Base-by-base conservation (phyloP, 345 rosid genomes). In the Lepidium africanum region DNA sequence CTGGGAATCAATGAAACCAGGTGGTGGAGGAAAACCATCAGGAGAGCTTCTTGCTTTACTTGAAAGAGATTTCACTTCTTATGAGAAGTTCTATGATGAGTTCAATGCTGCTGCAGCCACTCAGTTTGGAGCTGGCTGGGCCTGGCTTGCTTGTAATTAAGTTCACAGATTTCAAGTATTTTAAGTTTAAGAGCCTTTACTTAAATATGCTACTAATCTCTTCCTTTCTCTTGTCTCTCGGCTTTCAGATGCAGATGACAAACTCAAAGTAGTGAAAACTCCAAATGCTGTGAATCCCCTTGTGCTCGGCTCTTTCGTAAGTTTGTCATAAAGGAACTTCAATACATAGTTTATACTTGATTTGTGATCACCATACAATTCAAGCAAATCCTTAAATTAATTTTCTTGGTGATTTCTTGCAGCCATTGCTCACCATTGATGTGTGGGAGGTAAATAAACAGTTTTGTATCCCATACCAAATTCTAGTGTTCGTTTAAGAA, bases 81-180 rank as follows among this genome's bases (percentile, higher is more conserved):
- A 83, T 52, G 92, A 90, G 40, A 73, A 47, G 76, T 90, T 90
- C 65, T 79, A 73, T 33, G 67, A 80, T 15, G 84, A 83, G 79
- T 90, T 90, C 73, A 82, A 74, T 77, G 38, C 83, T 27, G 92
- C 96, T 59, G 94, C 97, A 23, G 81, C 91, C 36, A 78, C 94
- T 32, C 96, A 93, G 46, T 93, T 84, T 82, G 98, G 97, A 74
- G 92, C 97, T 61, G 98, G 97, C 60, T 90, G 97, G 96, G 92
- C 90, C 32, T 93, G 98, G 97, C 96, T 93, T 74, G 94, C 83
- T 36, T 88, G 98, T 90, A n/a, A n/a, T n/a, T n/a, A 59, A 68
- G 95, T 79, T 58, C 39, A 30, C 25, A 23, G 11, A n/a, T 57
- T 61, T n/a, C 27, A 7, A n/a, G 14, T 27, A 46, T 14, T 33